These are phyloP conservation scores for Noccaea bulbosa DNA, from an alignment of 345 rosid species.

Conservation along the genomic window DNA sequence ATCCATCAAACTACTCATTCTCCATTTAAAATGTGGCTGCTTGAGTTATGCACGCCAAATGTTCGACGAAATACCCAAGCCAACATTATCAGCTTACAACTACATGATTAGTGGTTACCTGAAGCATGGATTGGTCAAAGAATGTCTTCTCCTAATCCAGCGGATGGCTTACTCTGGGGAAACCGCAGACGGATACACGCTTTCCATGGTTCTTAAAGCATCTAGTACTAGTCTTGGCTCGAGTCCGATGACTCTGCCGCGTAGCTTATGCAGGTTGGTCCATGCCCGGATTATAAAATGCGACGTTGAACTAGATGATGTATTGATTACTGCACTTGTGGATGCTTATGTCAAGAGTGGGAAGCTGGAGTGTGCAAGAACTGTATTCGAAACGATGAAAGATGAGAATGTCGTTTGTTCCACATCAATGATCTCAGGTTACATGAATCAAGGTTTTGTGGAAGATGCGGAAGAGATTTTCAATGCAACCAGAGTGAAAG, in stretches of 20 bases:
- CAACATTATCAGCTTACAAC: conserved; percentile 78
- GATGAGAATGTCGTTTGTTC: conserved; percentile 71
- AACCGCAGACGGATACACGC: conserved; percentile 73
- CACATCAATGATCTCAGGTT: conserved; percentile 92
- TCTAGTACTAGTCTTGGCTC: conserved; percentile 47
- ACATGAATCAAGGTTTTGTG: conserved; percentile 64
- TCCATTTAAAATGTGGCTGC: conserved; percentile 60
- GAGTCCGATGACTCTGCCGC: conserved; percentile 32
- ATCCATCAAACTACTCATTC: conserved; percentile 68
- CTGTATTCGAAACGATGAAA: conserved; percentile 70
- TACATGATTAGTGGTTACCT: conserved; percentile 74
- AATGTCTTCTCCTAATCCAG: conserved; percentile 51
- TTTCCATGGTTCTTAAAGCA: conserved; percentile 85
- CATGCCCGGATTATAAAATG: conserved; percentile 66
- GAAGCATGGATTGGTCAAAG: conserved; percentile 51
- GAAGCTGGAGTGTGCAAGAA: conserved; percentile 63
- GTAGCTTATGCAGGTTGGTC: conserved; percentile 52
- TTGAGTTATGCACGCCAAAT: conserved; percentile 61
- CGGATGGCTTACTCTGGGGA: conserved; percentile 58
- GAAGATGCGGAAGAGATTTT: conserved; percentile 74
- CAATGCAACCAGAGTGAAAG: conserved; percentile 54
- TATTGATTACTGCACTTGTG: conserved; percentile 72
- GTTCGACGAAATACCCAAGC: conserved; percentile 75
- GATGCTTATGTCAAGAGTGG: conserved; percentile 80
- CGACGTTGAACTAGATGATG: conserved; percentile 66